Evolutionary conservation across 1,284 basidiomycete species (phyloP).

Genomic region (Lentinus polychrous): DNA sequence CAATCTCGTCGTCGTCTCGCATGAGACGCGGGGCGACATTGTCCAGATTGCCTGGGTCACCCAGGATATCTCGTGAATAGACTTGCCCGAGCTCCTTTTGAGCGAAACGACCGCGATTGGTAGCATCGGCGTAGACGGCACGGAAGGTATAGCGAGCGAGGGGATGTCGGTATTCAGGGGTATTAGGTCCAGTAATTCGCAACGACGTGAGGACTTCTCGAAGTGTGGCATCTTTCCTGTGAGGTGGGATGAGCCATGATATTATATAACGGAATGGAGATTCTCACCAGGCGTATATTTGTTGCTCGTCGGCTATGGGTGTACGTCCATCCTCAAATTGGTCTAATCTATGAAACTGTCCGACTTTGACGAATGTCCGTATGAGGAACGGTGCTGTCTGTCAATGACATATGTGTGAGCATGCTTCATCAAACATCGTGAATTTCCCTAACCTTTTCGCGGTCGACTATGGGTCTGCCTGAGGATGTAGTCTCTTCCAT

Average conservation of each 20-base stretch:
- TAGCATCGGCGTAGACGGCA: constrained; percentile 66
- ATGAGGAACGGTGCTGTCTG: constrained; percentile 75
- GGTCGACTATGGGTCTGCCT: constrained; percentile 27
- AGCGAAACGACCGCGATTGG: constrained; percentile 58
- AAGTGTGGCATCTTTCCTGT: constrained; percentile 73
- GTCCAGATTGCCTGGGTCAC: constrained; percentile 59
- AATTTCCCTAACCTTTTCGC: constrained; percentile 28
- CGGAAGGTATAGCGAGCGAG: constrained; percentile 73
- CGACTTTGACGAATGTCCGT: constrained; percentile 74
- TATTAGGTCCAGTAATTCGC: constrained; percentile 55
- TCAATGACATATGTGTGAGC: not conserved
- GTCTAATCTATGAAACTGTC: constrained; percentile 60
- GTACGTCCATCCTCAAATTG: constrained; percentile 70
- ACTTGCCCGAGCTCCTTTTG: constrained; percentile 74
- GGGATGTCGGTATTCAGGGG: constrained; percentile 67
- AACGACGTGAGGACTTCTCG: constrained; percentile 70
- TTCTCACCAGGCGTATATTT: constrained; percentile 66
- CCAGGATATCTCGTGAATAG: constrained; percentile 73
- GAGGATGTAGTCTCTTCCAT: constrained; percentile 26
- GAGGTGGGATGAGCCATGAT: not conserved
- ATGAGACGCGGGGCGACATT: constrained; percentile 50
- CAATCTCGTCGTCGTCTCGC: constrained; percentile 41
- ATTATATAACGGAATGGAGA: not conserved
- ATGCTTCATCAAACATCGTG: not conserved
- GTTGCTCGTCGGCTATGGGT: constrained; percentile 71